Base-by-base conservation (phyloP, 208 protist species). In the Crithidia sp. region DNA sequence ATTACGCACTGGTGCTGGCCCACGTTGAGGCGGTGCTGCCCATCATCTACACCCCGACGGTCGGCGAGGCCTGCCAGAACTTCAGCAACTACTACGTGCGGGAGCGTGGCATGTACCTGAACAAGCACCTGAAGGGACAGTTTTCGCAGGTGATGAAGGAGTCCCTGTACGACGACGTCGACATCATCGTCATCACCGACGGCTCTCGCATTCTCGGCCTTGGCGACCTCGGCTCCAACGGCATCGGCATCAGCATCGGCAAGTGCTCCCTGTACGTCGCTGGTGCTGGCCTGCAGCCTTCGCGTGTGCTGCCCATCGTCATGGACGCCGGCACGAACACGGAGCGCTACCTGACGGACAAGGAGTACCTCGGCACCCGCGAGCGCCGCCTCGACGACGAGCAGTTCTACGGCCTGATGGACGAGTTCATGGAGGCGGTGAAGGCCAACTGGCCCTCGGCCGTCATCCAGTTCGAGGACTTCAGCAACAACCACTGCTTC, bases 121-220 rank as follows among this genome's bases (percentile, higher is more conserved):
- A 79, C 67, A 73, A 76, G 37, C 54, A 72, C 50, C 85, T 96
- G 74, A 93, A 92, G 79, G 95, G 95, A 28, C 65, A 85, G 17
- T 95, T 99, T 70, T 40, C 75, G 16, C 41, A 85, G 39, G 89
- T 98, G 63, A 77, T 99, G 58, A 61, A 87, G 13, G 85, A 98
- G 43, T 93, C 86, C 49, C 75, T 82, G 41, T 83, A 91, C 60
- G 67, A 83, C 52, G 68, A 87, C 53, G 87, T 97, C 17, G 88
- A 98, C 52, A 86, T 99, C 65, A 96, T 99, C 67, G 98, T 99
- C 70, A 97, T 99, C 43, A 98, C 96, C n/a, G 97, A 99, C 76
- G 97, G 97, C 76, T 91, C 87, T 16, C 90, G 97, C 71, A 99
- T 99, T 91, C 82, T 99, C 13, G 97, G 98, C 55, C 83, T 99